phyloP scores from a whole-genome alignment of 202 grass and related monocot genomes.

The Saccharum hybrid region DNA sequence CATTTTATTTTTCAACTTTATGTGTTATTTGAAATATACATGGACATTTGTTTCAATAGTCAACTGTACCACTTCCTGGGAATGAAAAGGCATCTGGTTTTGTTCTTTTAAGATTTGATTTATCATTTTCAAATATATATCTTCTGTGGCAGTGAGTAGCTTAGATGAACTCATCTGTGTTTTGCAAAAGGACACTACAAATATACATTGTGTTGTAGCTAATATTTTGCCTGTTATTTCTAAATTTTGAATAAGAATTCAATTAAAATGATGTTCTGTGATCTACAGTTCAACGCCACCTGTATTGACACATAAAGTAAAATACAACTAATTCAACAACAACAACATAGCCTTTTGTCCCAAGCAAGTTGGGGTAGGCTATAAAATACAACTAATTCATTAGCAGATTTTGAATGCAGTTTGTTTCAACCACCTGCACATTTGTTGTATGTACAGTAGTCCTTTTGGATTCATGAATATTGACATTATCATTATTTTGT shows the following conservation, averaged over 20 bases:
- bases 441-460: neutral
- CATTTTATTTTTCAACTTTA: too few relatives aligned
- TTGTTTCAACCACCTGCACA: neutral
- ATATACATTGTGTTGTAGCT: neutral
- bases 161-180: neutral
- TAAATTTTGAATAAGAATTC: neutral
- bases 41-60: neutral
- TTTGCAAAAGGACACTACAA: neutral
- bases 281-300: neutral
- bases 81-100: neutral
- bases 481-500: constrained; percentile 32
- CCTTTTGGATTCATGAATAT: neutral
- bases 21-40: neutral
- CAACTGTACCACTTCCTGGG: neutral
- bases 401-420: neutral
- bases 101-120: constrained; percentile 2
- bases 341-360: too few relatives aligned
- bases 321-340: neutral
- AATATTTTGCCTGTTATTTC: neutral
- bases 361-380: too few relatives aligned
- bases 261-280: neutral
- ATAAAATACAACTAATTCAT: neutral
- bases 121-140: neutral
- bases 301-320: neutral
- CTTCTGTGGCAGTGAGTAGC: neutral